Conservation (phyloP, 495 filamentous ascomycete species). For the Bacidia rubella region DNA sequence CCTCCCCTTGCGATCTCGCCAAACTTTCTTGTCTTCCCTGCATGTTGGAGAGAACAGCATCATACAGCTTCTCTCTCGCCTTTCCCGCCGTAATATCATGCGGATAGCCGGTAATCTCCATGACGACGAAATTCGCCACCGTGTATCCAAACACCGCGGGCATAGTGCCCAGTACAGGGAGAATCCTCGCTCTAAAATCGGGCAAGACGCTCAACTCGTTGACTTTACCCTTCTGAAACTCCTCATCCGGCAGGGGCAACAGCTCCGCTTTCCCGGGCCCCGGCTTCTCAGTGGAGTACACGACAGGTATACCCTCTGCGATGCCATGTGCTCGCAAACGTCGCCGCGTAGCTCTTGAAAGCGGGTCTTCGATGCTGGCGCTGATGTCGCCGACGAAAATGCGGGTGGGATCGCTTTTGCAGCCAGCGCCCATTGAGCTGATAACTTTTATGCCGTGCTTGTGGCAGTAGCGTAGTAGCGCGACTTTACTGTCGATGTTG, state of each 20-base stretch:
- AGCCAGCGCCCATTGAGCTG: slow-evolving; percentile 92
- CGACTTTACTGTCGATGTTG: slow-evolving; percentile 94
- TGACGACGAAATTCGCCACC: slow-evolving; percentile 80
- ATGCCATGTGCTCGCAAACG: slow-evolving; percentile 68
- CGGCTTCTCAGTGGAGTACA: slow-evolving; percentile 86
- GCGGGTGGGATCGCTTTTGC: slow-evolving; percentile 92
- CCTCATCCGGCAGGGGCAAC: slow-evolving; percentile 74
- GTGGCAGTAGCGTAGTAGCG: slow-evolving; percentile 77
- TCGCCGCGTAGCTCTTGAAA: slow-evolving; percentile 72
- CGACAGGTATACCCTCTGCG: slow-evolving; percentile 71
- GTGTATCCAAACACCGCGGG: slow-evolving; percentile 89
- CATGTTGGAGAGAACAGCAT: slow-evolving; percentile 55
- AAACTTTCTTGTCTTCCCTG: slow-evolving; percentile 67
- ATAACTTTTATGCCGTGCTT: slow-evolving; percentile 64
- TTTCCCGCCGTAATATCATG: slow-evolving; percentile 70
- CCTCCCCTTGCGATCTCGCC: slow-evolving; percentile 38
- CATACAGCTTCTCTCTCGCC: slow-evolving; percentile 77
- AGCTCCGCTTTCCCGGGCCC: slow-evolving; percentile 85
- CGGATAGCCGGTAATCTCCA: slow-evolving; percentile 76
- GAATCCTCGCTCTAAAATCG: slow-evolving; percentile 84
- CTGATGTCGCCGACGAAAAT: slow-evolving; percentile 89
- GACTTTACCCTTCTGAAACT: slow-evolving; percentile 77
- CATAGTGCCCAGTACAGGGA: slow-evolving; percentile 94
- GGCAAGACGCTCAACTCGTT: slow-evolving; percentile 76
- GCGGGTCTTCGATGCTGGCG: slow-evolving; percentile 72